Evolutionary conservation across 1,284 basidiomycete species (phyloP), one percentile per base, ranked within the genome.

Genomic region (Cryptococcus sp.): DNA sequence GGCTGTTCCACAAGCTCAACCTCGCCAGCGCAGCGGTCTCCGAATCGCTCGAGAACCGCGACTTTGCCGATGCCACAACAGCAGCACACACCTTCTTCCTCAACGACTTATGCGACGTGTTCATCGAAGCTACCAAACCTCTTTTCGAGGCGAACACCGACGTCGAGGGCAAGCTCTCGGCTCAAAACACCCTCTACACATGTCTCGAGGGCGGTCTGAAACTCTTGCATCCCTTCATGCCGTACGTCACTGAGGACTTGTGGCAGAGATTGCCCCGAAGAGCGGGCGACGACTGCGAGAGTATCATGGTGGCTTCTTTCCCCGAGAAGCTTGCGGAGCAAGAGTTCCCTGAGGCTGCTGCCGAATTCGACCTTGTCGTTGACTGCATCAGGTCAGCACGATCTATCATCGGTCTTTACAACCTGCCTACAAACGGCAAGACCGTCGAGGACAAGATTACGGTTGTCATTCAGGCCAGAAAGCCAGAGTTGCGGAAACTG

Each of bases 41-140:
- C 79, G 82, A 82, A 45, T 81, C 86, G 25, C 82, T 99, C 6
- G 81, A 85, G 54, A 86, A 88, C 47, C 86, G 95, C 55, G 93
- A 94, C 76, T 99, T 99, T 81, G 93, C 95, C 87, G 82, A 84
- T 17, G 94, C 93, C 1, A 95, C 95, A 0, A 88, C 83, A 4
- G 84, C 86, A 0, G 88, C 86, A 0, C 88, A 98, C 82, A 91
- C 92, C 73, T 99, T 96, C 82, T 99, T 96, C 95, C 80, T 99
- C 54, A 96, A 99, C 78, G 95, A 99, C 79, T 82, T 99, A 20
- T 99, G 96, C 75, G 96, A 99, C 73, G 93, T 99, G 50, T 99
- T 95, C 81, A 99, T 99, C 64, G 91, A 96, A 84, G 94, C 92
- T 5, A 96, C 95, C 87, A 98, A 99, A 79, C 93, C 93, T 1